Evolutionary conservation across 306 rosid species (phyloP).

Genomic region (Abrus pulchellus): DNA sequence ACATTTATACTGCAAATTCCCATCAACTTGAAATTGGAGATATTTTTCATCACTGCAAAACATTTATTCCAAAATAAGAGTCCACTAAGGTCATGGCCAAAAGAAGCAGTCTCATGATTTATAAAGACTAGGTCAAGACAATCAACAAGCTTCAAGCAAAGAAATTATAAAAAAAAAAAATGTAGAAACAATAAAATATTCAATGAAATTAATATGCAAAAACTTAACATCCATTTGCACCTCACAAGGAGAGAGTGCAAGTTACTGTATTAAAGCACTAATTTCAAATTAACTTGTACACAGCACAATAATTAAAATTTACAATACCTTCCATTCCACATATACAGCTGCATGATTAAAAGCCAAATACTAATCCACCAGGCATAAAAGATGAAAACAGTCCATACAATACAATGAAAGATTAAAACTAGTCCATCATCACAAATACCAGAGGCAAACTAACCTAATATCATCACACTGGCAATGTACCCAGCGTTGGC

Average conservation of each 20-base stretch:
- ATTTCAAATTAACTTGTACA: slow-evolving; percentile 3
- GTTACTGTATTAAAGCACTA: neutral
- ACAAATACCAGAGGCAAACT: slow-evolving; percentile 34
- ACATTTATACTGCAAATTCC: slow-evolving; percentile 92
- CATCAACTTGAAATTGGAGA: slow-evolving; percentile 90
- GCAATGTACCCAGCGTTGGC: slow-evolving; percentile 99
- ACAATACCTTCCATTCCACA: slow-evolving; percentile 28
- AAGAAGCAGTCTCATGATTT: slow-evolving; percentile 11
- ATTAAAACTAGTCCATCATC: slow-evolving; percentile 28
- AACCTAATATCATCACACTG: slow-evolving; percentile 97
- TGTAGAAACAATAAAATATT: slow-evolving; percentile 14
- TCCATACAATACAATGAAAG: neutral
- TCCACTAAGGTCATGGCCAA: slow-evolving; percentile 19
- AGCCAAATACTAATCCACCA: slow-evolving; percentile 10
- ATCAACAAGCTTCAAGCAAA: slow-evolving; percentile 17
- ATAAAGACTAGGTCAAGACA: slow-evolving; percentile 10
- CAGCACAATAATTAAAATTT: neutral
- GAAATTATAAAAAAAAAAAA: neutral
- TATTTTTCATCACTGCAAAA: slow-evolving; percentile 91
- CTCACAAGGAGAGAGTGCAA: slow-evolving; percentile 30
- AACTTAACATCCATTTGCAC: slow-evolving; percentile 10
- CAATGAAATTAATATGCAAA: slow-evolving; percentile 27
- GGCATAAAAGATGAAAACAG: slow-evolving; percentile 17
- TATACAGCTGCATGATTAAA: slow-evolving; percentile 11
- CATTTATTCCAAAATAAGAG: slow-evolving; percentile 44